phyloP scores from a whole-genome alignment of 2,329 filamentous ascomycete genomes.

The Fusarium dimerum region DNA sequence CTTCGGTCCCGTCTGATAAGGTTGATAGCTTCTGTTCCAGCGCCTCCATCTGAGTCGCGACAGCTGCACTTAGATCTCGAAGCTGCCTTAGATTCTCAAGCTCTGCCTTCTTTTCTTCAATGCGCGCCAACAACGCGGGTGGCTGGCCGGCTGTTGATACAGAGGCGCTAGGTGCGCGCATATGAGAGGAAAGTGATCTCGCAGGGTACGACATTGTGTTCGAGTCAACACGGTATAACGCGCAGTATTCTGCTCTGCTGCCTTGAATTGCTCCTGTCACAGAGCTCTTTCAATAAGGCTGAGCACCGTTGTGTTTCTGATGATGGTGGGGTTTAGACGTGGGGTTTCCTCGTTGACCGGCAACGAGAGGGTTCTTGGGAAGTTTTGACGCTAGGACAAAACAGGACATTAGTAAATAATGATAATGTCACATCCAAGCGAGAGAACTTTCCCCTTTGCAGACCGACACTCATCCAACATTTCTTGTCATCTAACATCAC shows the following conservation, averaged over 20 bases:
- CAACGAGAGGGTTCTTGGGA: slow-evolving; percentile 29
- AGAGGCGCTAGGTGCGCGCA: slow-evolving; percentile 61
- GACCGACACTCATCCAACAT: slow-evolving; percentile 27
- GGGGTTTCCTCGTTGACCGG: slow-evolving; percentile 23
- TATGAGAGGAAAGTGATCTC: slow-evolving; percentile 62
- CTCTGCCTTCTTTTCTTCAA: slow-evolving; percentile 84
- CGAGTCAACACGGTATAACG: background rate
- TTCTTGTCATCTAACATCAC: slow-evolving; percentile 16
- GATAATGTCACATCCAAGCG: slow-evolving; percentile 35
- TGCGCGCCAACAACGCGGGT: slow-evolving; percentile 69
- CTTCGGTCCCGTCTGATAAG: slow-evolving; percentile 79
- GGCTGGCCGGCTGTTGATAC: slow-evolving; percentile 61
- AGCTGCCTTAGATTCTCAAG: slow-evolving; percentile 77
- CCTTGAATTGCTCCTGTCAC: background rate
- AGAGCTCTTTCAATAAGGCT: slow-evolving; percentile 1
- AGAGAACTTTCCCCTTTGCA: slow-evolving; percentile 18
- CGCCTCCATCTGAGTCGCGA: slow-evolving; percentile 81
- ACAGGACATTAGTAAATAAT: slow-evolving; percentile 37
- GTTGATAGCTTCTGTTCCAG: slow-evolving; percentile 77
- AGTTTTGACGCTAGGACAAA: slow-evolving; percentile 25
- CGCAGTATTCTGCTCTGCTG: background rate
- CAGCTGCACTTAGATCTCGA: slow-evolving; percentile 74
- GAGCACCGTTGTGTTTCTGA: slow-evolving; percentile 5
- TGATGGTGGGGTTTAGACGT: slow-evolving; percentile 30
- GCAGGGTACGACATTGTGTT: slow-evolving; percentile 57